These are phyloP conservation scores for Penicillium sp. DNA, from an alignment of 2,329 filamentous ascomycete species.

Conservation along the genomic window DNA sequence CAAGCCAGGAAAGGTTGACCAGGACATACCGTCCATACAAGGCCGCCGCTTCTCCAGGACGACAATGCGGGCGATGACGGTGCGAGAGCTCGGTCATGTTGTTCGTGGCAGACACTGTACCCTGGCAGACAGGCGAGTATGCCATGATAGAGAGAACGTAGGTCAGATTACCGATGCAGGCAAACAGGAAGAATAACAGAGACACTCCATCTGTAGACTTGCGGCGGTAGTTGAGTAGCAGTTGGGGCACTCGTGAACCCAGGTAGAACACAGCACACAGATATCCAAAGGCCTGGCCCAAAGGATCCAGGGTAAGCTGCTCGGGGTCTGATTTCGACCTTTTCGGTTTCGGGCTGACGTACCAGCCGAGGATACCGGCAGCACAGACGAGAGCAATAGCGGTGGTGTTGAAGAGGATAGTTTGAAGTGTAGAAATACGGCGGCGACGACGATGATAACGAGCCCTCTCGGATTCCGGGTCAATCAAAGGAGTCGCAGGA, in stretches of 20 bases:
- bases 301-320: conserved; percentile 67
- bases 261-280: conserved; percentile 88
- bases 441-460: conserved; percentile 21
- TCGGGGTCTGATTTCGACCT: conserved; percentile 24
- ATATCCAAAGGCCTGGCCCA: conserved; percentile 91
- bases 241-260: conserved; percentile 83
- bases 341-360: conserved; percentile 59
- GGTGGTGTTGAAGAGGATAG: conserved; percentile 70
- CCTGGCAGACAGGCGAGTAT: conserved; percentile 72
- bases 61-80: conserved; percentile 52
- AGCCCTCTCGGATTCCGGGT: conserved; percentile 43
- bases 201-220: conserved; percentile 93
- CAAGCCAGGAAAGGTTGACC: conserved; percentile 87
- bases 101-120: conserved; percentile 25
- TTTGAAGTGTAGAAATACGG: conserved; percentile 45
- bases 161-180: conserved; percentile 90
- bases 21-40: conserved; percentile 82
- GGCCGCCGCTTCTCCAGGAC: conserved; percentile 62
- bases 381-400: conserved; percentile 79
- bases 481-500: conserved; percentile 77
- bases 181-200: conserved; percentile 94
- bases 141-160: conserved; percentile 92
- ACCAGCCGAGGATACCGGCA: conserved; percentile 86
- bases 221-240: conserved; percentile 87
- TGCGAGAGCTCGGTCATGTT: not conserved